Evolutionary conservation across 768 basidiomycete genomes (phyloP).

Genomic region (Cystobasidium tubakii): DNA sequence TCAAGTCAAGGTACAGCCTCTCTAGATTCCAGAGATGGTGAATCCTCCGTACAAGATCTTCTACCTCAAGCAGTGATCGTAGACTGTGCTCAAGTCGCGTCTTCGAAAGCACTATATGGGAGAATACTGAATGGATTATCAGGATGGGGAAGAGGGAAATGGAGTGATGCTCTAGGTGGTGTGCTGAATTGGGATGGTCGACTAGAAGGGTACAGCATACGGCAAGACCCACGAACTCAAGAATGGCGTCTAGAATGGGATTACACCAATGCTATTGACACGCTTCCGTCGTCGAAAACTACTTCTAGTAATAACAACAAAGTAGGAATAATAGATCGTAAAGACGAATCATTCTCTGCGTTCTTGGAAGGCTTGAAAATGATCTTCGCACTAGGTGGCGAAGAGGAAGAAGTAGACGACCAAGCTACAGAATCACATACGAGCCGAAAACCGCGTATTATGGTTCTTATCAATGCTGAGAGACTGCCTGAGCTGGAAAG

Average conservation of each 20-base stretch:
- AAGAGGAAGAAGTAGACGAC: neutral
- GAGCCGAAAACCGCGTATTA: neutral
- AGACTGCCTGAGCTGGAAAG: conserved; percentile 9
- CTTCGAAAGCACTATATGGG: conserved; percentile 28
- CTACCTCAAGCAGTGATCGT: conserved; percentile 22
- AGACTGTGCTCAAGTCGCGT: conserved; percentile 32
- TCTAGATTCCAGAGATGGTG: neutral
- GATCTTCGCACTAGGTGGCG: conserved; percentile 10
- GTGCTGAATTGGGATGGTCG: conserved; percentile 29
- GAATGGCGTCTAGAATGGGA: conserved; percentile 19
- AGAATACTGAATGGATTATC: conserved; percentile 25
- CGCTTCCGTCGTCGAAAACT: neutral
- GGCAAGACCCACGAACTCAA: neutral
- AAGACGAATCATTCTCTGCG: conserved; percentile 31
- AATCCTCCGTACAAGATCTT: neutral
- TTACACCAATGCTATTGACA: conserved; percentile 2
- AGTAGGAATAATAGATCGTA: conserved; percentile 16
- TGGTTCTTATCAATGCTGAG: conserved; percentile 26
- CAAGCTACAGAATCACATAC: neutral
- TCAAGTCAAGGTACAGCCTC: neutral
- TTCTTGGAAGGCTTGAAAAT: conserved; percentile 21
- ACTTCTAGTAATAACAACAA: neutral
- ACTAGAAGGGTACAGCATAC: conserved; percentile 13
- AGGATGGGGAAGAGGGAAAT: conserved; percentile 22
- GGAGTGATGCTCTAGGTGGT: conserved; percentile 22